Conservation (phyloP, 2,329 filamentous ascomycete species). For the Clarireedia paspali region DNA sequence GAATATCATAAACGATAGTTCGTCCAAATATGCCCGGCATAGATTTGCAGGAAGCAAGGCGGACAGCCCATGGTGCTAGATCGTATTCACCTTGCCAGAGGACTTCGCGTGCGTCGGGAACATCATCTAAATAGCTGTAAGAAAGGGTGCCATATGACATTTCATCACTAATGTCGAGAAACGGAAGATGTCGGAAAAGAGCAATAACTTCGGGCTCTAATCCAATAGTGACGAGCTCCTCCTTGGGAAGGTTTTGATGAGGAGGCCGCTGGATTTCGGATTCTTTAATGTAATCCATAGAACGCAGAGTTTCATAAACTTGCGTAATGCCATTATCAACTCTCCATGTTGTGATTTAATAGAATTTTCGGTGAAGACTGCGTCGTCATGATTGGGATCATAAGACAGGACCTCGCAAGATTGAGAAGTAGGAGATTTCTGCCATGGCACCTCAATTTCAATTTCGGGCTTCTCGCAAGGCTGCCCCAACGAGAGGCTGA, state of each 20-base stretch:
- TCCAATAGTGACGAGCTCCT: constrained; percentile 1
- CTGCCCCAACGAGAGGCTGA: background rate
- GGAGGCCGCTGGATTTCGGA: background rate
- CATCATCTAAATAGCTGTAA: background rate
- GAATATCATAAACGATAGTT: background rate
- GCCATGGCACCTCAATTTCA: background rate
- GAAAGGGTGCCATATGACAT: background rate
- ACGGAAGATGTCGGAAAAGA: background rate
- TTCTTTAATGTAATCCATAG: background rate
- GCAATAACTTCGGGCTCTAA: constrained; percentile 2
- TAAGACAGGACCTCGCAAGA: background rate
- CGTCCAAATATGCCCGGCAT: background rate
- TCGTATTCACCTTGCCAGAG: background rate
- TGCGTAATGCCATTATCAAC: background rate
- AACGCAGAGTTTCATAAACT: background rate
- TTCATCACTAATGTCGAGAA: background rate
- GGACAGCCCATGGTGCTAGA: background rate
- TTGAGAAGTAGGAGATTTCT: background rate
- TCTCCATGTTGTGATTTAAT: background rate
- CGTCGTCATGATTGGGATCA: background rate
- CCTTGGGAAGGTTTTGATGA: background rate
- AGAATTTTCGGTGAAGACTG: constrained; percentile 4
- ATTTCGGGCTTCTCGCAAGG: background rate
- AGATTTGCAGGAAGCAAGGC: background rate
- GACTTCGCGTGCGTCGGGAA: background rate